Conservation (phyloP, 371 early-diverging fungal species). For the Syncephalastrum sp. region DNA sequence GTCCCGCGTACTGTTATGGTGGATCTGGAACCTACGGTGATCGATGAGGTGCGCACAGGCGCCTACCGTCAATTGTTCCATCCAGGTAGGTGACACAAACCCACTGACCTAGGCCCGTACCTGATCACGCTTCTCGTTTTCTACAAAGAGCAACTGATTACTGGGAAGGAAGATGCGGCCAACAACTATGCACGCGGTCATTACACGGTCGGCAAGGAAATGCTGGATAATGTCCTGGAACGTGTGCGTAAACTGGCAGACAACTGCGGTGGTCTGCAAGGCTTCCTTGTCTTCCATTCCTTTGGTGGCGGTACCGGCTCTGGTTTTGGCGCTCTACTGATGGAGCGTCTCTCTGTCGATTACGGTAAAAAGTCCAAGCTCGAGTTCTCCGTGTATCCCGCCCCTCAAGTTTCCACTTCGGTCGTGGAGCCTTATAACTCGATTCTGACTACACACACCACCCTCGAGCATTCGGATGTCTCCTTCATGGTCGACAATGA, state of each 20-base stretch:
- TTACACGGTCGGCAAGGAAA: conserved; percentile 99
- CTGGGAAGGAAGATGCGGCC: conserved; percentile 99
- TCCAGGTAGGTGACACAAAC: conserved; percentile 58
- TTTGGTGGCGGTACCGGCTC: conserved; percentile 99
- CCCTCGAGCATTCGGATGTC: conserved; percentile 94
- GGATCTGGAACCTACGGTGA: conserved; percentile 96
- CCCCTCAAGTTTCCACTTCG: conserved; percentile 95
- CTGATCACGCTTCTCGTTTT: too few species aligned
- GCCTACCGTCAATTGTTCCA: conserved; percentile 97
- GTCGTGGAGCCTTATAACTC: conserved; percentile 99
- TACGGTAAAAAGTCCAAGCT: conserved; percentile 98
- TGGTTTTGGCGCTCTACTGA: conserved; percentile 96
- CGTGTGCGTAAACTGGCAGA: conserved; percentile 97
- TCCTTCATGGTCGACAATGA: conserved; percentile 92
- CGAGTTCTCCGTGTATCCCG: conserved; percentile 98
- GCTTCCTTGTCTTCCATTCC: conserved; percentile 97
- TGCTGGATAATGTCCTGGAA: conserved; percentile 95
- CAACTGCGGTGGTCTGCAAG: conserved; percentile 97
- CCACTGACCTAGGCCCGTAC: conserved; percentile 67
- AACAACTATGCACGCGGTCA: conserved; percentile 99
- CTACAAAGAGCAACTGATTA: conserved; percentile 83
- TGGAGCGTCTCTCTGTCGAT: conserved; percentile 94
- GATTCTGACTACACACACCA: conserved; percentile 90
- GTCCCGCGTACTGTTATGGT: conserved; percentile 99
- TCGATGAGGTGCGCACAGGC: conserved; percentile 95